Evolutionary conservation across 2,329 filamentous ascomycete species (phyloP).

Genomic region (Alternaria alternata): DNA sequence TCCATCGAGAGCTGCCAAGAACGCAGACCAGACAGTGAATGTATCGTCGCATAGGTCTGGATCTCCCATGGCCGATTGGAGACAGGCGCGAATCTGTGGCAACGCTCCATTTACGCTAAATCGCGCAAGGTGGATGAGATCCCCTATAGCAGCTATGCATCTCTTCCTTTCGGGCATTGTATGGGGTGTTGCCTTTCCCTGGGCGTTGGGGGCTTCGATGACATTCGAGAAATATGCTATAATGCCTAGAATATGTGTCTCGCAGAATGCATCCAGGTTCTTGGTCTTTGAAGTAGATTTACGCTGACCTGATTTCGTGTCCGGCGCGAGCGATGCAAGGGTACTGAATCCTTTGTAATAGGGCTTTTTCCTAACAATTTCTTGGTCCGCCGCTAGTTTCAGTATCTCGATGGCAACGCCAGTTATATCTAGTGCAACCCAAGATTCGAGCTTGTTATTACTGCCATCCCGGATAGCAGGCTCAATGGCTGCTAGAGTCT

Average conservation of each 20-base stretch:
- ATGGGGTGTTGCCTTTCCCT: constrained; percentile 56
- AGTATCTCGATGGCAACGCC: constrained; percentile 81
- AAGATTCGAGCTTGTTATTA: constrained; percentile 68
- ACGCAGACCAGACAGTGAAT: constrained; percentile 82
- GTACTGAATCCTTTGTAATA: constrained; percentile 60
- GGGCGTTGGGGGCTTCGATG: constrained; percentile 71
- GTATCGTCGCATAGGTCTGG: constrained; percentile 78
- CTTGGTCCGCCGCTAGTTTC: constrained; percentile 77
- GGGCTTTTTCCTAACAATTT: constrained; percentile 59
- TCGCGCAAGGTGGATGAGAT: constrained; percentile 82
- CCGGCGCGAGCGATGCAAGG: constrained; percentile 55
- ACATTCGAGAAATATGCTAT: constrained; percentile 81
- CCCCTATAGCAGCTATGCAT: constrained; percentile 83
- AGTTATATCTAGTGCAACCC: constrained; percentile 79
- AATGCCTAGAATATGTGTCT: constrained; percentile 84
- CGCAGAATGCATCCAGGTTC: constrained; percentile 75
- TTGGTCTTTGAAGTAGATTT: constrained; percentile 61
- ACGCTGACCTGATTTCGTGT: constrained; percentile 57
- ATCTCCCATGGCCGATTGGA: constrained; percentile 82
- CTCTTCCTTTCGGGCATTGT: constrained; percentile 74
- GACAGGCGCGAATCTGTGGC: constrained; percentile 93
- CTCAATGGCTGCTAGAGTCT: constrained; percentile 72
- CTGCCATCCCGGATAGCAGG: constrained; percentile 69
- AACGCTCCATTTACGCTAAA: constrained; percentile 78
- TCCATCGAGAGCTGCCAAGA: constrained; percentile 74